Evolutionary conservation across 805 yeast species (phyloP).

Genomic region (Zygoascus bituminiphila): DNA sequence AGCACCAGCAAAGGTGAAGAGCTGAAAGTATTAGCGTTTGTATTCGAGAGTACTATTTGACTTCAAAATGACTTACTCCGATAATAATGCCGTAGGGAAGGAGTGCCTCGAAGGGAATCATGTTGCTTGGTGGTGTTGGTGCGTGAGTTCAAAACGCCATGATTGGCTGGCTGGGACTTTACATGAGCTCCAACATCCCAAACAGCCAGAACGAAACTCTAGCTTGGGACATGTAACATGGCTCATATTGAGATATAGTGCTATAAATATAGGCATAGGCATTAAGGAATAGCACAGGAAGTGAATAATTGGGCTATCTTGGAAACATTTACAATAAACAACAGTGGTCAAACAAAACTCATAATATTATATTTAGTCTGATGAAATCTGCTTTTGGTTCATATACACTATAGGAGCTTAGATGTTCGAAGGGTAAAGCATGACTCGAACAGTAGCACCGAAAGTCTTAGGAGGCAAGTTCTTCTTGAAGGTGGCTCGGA

Average conservation of each 20-base stretch:
- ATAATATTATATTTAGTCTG: neutral
- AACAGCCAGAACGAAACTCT: no score
- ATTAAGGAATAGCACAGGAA: no score
- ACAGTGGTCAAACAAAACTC: no score
- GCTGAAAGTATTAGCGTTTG: slow-evolving; percentile 21
- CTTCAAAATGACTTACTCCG: slow-evolving; percentile 34
- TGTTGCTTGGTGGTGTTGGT: slow-evolving; percentile 2
- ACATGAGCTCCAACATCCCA: no score
- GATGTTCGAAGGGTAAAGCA: slow-evolving; percentile 99
- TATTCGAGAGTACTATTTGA: neutral
- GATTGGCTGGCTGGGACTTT: slow-evolving; percentile 7
- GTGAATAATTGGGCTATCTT: no score
- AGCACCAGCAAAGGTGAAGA: slow-evolving; percentile 48
- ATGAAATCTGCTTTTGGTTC: slow-evolving; percentile 1
- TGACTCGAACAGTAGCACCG: slow-evolving; percentile 99
- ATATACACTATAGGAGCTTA: slow-evolving; percentile 36
- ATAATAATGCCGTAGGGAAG: slow-evolving; percentile 54
- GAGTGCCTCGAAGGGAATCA: slow-evolving; percentile 61
- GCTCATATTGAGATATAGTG: no score
- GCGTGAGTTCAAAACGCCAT: neutral
- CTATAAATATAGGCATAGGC: no score
- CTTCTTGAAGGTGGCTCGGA: slow-evolving; percentile 97
- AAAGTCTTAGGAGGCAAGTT: slow-evolving; percentile 99
- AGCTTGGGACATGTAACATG: no score
- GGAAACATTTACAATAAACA: no score